These are phyloP conservation scores for Hapsidospora chrysogenum DNA, from an alignment of 495 filamentous ascomycete genomes.

Conservation along the genomic window DNA sequence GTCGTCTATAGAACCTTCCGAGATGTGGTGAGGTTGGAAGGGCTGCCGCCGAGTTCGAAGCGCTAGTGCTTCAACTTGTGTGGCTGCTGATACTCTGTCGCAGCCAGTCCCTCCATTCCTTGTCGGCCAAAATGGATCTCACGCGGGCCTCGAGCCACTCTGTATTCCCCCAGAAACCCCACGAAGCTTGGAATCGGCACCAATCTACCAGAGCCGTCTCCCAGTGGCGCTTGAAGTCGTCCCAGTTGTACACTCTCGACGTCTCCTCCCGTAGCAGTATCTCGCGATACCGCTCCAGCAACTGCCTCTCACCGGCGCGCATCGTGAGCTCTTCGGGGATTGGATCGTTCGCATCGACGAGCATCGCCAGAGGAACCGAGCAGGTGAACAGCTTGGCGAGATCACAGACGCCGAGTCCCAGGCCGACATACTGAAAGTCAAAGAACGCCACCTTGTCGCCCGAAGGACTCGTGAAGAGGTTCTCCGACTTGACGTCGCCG, in stretches of 20 bases:
- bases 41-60: too few species aligned
- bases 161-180: constrained; percentile 31
- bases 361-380: constrained; percentile 12
- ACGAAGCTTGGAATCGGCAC: constrained; percentile 29
- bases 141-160: constrained; percentile 22
- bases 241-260: constrained; percentile 15
- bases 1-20: too few species aligned
- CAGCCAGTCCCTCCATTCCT: constrained; percentile 10
- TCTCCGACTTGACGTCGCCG: constrained; percentile 30
- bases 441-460: constrained; percentile 23
- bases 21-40: too few species aligned
- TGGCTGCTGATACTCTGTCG: too few species aligned
- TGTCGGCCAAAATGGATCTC: constrained; percentile 11
- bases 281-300: constrained; percentile 18
- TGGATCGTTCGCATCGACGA: constrained; percentile 4
- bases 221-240: constrained; percentile 21
- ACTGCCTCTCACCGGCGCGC: constrained; percentile 13
- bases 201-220: constrained; percentile 31
- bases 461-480: constrained; percentile 14
- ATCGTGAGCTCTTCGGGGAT: constrained; percentile 10
- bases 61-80: too few species aligned
- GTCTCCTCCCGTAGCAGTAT: constrained; percentile 2
- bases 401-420: constrained; percentile 27
- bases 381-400: constrained; percentile 27
- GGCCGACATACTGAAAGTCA: constrained; percentile 30